phyloP scores from a whole-genome alignment of 495 filamentous ascomycete species.

The Aspergillus nanangensis region DNA sequence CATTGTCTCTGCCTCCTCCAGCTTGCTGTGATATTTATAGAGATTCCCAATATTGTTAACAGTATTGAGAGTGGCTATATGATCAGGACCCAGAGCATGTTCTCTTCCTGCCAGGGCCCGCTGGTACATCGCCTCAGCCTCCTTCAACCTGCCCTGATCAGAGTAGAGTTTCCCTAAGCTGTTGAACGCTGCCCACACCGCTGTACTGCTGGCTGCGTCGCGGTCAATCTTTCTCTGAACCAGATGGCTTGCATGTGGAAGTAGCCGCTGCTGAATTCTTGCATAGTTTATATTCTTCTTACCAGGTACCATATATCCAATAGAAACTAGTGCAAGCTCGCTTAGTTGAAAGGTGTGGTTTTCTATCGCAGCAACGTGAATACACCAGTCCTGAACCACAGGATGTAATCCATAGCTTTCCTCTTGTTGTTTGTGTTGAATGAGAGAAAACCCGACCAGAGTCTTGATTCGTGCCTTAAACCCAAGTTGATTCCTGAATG shows the following conservation, averaged over 20 bases:
- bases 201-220: constrained; percentile 20
- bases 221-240: constrained; percentile 25
- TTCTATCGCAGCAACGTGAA: constrained; percentile 11
- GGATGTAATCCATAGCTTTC: constrained; percentile 30
- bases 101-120: constrained; percentile 29
- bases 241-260: constrained; percentile 31
- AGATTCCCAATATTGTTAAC: constrained; percentile 33
- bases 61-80: constrained; percentile 25
- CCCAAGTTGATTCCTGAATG: constrained; percentile 19
- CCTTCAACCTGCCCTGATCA: constrained; percentile 21
- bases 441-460: constrained; percentile 28
- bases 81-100: constrained; percentile 26
- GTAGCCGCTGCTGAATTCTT: constrained; percentile 28
- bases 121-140: constrained; percentile 29
- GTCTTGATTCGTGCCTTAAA: constrained; percentile 24
- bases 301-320: constrained; percentile 22
- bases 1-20: constrained; percentile 33
- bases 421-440: constrained; percentile 20
- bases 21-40: constrained; percentile 29
- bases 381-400: constrained; percentile 33
- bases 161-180: constrained; percentile 19
- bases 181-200: constrained; percentile 11
- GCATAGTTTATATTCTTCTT: constrained; percentile 18
- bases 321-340: constrained; percentile 18
- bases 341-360: constrained; percentile 10